Base-by-base conservation (phyloP, 2,329 filamentous ascomycete species). In the Curvularia sp. region DNA sequence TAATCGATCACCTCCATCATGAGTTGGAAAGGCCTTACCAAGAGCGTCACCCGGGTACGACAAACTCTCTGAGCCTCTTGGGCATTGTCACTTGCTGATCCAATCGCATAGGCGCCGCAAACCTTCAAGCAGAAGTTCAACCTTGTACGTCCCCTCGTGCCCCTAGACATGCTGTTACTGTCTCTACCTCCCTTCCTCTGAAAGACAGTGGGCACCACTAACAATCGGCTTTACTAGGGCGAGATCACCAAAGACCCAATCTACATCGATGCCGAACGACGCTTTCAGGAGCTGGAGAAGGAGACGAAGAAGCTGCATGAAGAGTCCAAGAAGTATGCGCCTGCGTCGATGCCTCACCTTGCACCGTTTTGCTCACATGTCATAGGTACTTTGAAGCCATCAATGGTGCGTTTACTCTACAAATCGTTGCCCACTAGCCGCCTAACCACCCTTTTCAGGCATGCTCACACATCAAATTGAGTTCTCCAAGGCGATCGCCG, bases 391-490 rank as follows among this genome's bases (percentile, higher is more conserved):
- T 96, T 72, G 89, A 97, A 53, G 92, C 95, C 75, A 97, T 99
- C 81, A 97, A 98, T 81, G 91, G 86, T 87, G 75, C 60, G 76
- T 72, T 55, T 39, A 27, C 27, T 28, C 25, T 34, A 49, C 45
- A 32, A 48, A 30, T 25, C 8, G 51, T 30, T 27, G 32, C 41
- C 9, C 13, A 8, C n/a, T 41, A 15, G 5, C 32, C 52, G 47
- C 47, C 67, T 72, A 65, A 74, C 63, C n/a, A 12, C 30, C 13
- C 12, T 28, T 36, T 49, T 19, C 63, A 87, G 85, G 90, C 83
- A 99, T 99, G 95, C 86, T 99, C 72, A 87, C 83, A 74, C 93
- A 98, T 80, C 95, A 99, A 82, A 98, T 99, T 79, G 94, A 96
- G 77, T 99, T 99, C 81, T 97, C 94, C 70, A 88, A 97, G 80